Base-by-base conservation (phyloP, 2,329 filamentous ascomycete genomes). In the Stachybotrys echinatus region DNA sequence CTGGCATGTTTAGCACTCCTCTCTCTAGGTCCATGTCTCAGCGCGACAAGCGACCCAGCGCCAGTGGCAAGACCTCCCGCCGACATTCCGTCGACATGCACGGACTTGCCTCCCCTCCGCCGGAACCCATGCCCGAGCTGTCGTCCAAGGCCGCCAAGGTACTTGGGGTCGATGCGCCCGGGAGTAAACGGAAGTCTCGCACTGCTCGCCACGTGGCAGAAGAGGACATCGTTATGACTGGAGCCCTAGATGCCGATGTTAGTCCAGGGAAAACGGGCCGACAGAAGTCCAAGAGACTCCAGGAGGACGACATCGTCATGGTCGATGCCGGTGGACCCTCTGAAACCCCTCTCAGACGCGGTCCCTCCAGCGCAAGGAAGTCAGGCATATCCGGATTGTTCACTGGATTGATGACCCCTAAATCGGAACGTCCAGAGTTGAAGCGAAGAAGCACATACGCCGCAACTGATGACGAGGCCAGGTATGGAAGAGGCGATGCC, bases 111-210 rank as follows among this genome's bases (percentile, higher is more conserved):
- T 89, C 88, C 19, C 88, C 89, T 4, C 87, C 88, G 8, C 83
- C 86, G 2, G 89, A 91, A 23, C 81, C 87, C 27, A 71, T 76
- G 40, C 76, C 77, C 3, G 79, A 81, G 47, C 78, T 89, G 62
- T 79, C 85, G 7, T 78, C 83, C 43, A 95, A 95, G 67, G 89
- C 89, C 23, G 88, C 89, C 27, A 91, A 85, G 67, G 69, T 92
- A 48, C 82, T 94, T 3, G 82, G 91, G 72, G 57, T 80, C 21
- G 74, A 74, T 39, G 70, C 65, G 68, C 14, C 62, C 61, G 42
- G 67, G 64, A 68, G 66, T 54, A 72, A 66, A 54, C 71, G 67
- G 48, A 72, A 79, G 64, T 58, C 63, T 27, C 77, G 78, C 49
- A 82, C 74, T 55, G 38, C 52, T 7, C 54, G 58, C 47, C 57